phyloP scores from a whole-genome alignment of 164 flowering plant species.

The Vitis cinerea region DNA sequence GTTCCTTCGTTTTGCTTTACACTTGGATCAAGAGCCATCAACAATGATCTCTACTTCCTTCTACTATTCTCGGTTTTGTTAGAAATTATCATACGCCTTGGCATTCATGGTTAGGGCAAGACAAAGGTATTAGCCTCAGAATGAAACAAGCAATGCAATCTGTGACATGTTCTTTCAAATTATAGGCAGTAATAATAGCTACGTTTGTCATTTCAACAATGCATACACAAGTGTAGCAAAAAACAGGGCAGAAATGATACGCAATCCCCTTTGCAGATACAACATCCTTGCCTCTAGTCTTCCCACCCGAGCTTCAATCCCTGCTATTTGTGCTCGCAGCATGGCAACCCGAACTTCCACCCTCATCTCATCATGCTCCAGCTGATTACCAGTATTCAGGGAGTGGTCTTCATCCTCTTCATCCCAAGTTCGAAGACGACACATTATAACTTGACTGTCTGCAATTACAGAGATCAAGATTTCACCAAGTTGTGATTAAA shows the following conservation, averaged over 20 bases:
- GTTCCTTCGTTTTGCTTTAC: neutral
- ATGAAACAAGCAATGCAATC: neutral
- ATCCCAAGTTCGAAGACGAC: constrained; percentile 12
- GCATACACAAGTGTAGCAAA: constrained; percentile 9
- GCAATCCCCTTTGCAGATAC: constrained; percentile 1
- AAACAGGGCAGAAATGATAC: neutral
- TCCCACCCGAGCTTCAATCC: constrained; percentile 11
- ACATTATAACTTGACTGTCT: constrained; percentile 1
- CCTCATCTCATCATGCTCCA: neutral
- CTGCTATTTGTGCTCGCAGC: constrained; percentile 3
- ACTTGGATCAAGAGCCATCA: neutral
- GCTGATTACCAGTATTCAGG: neutral
- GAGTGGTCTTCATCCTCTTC: constrained; percentile 7
- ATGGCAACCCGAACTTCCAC: constrained; percentile 1
- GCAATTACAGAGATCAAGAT: neutral
- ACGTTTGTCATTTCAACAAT: neutral
- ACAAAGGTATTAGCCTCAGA: neutral
- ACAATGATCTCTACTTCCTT: neutral
- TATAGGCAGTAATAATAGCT: no score
- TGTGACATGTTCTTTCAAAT: no score
- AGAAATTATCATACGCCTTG: no score
- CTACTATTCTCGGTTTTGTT: neutral
- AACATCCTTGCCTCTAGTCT: constrained; percentile 9
- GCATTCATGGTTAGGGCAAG: no score
- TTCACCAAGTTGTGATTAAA: no score